phyloP scores from a whole-genome alignment of 345 rosid genomes.

The Limnanthes douglasii region DNA sequence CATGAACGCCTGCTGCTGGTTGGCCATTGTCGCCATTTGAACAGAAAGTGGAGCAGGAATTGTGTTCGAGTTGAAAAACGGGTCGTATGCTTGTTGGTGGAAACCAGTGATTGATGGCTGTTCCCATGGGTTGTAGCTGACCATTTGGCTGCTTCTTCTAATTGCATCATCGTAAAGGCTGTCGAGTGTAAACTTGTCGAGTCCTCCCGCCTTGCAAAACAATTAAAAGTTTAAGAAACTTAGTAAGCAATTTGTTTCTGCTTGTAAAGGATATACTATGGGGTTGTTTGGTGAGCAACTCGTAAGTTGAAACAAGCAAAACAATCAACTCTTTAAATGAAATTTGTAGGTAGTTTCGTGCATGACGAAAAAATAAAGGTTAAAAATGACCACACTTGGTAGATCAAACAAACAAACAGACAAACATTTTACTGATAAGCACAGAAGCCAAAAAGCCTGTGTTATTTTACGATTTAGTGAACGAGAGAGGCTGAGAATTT shows the following conservation, averaged over 20 bases:
- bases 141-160: slow-evolving; percentile 42
- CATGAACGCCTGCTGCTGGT: slow-evolving; percentile 58
- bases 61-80: slow-evolving; percentile 32
- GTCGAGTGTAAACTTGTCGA: slow-evolving; percentile 78
- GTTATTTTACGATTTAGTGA: background rate
- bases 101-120: slow-evolving; percentile 22
- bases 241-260: slow-evolving; percentile 1
- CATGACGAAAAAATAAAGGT: too few species aligned
- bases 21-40: slow-evolving; percentile 61
- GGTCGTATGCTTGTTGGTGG: slow-evolving; percentile 39
- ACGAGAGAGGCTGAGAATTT: background rate
- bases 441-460: too few species aligned
- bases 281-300: too few species aligned
- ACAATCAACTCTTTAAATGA: background rate
- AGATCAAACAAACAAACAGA: too few species aligned
- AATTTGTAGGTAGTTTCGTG: too few species aligned
- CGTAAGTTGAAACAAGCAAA: too few species aligned
- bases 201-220: slow-evolving; percentile 65
- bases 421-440: too few species aligned
- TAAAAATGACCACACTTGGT: too few species aligned
- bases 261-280: too few species aligned
- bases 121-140: slow-evolving; percentile 68
- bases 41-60: slow-evolving; percentile 48
- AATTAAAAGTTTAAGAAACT: slow-evolving; percentile 1
- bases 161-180: slow-evolving; percentile 91